Evolutionary conservation across 1,284 basidiomycete genomes (phyloP), one percentile per base, ranked within the genome.

Genomic region (Limonomyces culmigenus): DNA sequence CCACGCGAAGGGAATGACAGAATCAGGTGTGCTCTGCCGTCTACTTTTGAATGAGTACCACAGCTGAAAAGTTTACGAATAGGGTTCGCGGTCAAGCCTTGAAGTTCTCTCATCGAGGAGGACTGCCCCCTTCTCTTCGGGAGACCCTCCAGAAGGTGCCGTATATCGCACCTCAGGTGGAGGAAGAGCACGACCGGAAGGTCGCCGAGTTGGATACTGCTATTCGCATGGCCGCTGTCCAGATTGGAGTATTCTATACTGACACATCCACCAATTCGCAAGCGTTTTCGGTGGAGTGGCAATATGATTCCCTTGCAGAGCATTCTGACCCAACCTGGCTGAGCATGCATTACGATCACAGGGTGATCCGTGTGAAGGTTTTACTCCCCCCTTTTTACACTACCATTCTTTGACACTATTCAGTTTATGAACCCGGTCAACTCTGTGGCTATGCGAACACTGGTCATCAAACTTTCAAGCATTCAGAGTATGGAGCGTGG

Each of bases 221-320:
- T n/a, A 52, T 78, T 29, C 63, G 70, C 15, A 56, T 81, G 5
- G 60, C 68, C 38, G 57, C 57, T 17, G 54, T 80, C 20, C 75
- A 81, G 45, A 69, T 80, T 44, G 77, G 78, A 19, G 42, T 63
- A 18, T 63, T 66, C 45, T 68, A 64, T 42, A 58, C 62, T 21
- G 49, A 49, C 20, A 51, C 54, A 20, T 48, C 46, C 10, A 55
- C 50, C 14, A 54, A 51, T 19, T 46, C 47, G 15, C 64, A 74
- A 4, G 56, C 62, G 4, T 83, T 75, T 48, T 79, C 75, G 0
- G 56, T 68, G 5, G 79, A 83, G 54, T 80, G 67, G 66, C 58
- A 65, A 35, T 47, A 54, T 33, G 50, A 67, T 41, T 47, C 44
- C 15, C 43, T 48, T 34, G 45, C 47, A n/a, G n/a, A n/a, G n/a